Percentiles rank a stretch among this genome's conserved stretches.
These are phyloP conservation scores for Ceratocystis variospora DNA, from an alignment of 2,329 filamentous ascomycete species.

Conservation along the genomic window DNA sequence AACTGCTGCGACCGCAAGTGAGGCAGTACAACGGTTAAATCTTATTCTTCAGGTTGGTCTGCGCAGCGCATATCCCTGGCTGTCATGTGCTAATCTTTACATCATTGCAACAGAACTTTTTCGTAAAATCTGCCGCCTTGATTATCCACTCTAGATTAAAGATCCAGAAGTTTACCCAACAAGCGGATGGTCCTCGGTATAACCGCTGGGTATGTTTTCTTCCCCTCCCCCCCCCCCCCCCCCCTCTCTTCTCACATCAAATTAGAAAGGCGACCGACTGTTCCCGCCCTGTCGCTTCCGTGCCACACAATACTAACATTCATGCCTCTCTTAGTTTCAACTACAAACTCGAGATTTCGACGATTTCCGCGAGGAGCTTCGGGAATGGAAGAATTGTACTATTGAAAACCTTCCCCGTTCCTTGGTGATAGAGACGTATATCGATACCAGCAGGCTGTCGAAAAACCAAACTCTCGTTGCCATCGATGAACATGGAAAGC, in stretches of 20 bases:
- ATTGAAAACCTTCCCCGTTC: constrained; percentile 66
- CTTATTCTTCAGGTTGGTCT: constrained; percentile 71
- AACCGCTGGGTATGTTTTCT: constrained; percentile 68
- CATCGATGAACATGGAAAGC: constrained; percentile 76
- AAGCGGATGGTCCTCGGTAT: constrained; percentile 40
- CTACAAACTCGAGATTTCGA: constrained; percentile 88
- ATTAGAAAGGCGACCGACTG: neutral
- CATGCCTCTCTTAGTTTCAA: constrained; percentile 55
- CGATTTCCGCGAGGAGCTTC: constrained; percentile 67
- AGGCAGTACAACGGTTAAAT: constrained; percentile 67
- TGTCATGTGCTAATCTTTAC: constrained; percentile 3
- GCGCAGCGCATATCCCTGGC: neutral
- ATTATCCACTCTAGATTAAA: constrained; percentile 70
- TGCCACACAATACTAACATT: constrained; percentile 14
- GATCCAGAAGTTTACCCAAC: constrained; percentile 38
- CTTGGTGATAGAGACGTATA: constrained; percentile 77
- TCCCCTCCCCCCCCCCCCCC: neutral
- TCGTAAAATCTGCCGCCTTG: constrained; percentile 72
- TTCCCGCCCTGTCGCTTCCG: neutral
- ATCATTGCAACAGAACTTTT: constrained; percentile 58
- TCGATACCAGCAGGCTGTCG: constrained; percentile 66
- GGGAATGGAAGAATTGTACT: constrained; percentile 68
- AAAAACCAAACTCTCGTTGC: constrained; percentile 78
- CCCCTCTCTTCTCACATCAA: neutral
- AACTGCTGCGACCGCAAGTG: constrained; percentile 37